Evolutionary conservation across 2,329 filamentous ascomycete species (phyloP), one percentile per base, ranked within the genome.

Genomic region (Epichloe bromicola): DNA sequence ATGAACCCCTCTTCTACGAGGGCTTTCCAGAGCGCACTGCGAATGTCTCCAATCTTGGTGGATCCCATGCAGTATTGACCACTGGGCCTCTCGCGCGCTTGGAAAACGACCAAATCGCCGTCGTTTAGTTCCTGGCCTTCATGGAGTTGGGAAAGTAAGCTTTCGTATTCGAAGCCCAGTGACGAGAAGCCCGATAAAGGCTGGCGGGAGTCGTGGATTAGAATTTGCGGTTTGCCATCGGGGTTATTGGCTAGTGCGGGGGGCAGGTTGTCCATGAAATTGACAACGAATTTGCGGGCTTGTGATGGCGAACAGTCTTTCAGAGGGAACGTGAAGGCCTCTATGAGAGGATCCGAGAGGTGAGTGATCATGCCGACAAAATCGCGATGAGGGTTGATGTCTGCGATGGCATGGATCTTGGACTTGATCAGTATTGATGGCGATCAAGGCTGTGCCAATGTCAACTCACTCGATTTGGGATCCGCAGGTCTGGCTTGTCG

Each of bases 401-500:
- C 69, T 19, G 84, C 80, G 39, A 95, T 73, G 1, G 72, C 49
- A 70, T 72, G 54, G 11, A 94, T 87, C 76, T 88, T 57, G 62
- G 6, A 1, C 17, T 12, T 50, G 61, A 11, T 46, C 14, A 46
- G 30, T 37, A 4, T 17, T 10, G n/a, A 58, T 51, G 15, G 33
- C 36, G 14, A 51, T 38, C 1, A 36, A 46, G 17, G 14, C 12
- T 36, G 8, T n/a, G 1, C 1, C 20, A 33, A 20, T 2, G 6
- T 12, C 5, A 3, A 63, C 72, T 49, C 64, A 86, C 83, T 60
- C 78, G 69, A 26, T 81, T 82, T 1, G 79, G 78, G 38, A 90
- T 84, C 17, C 93, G 80, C 10, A 91, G 70, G 62, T 98, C 93
- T 4, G 93, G 93, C 66, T 98, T 98, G 67, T 98, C 93, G 4